Evolutionary conservation across 192 early-diverging fungal species (phyloP), one percentile per base, ranked within the genome.

Genomic region (Podila verticillata): DNA sequence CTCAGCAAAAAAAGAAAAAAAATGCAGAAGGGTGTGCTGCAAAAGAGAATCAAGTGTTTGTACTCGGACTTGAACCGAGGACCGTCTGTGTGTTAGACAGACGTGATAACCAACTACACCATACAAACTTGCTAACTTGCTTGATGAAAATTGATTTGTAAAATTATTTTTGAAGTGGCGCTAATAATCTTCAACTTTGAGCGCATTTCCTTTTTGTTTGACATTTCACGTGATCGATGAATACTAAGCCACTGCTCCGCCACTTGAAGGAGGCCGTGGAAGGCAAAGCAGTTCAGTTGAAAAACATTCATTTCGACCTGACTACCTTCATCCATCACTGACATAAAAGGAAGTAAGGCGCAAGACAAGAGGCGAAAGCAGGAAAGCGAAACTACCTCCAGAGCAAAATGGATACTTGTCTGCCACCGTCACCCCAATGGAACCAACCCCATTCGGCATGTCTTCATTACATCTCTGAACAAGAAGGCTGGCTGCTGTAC

Each of bases 11-110:
- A 36, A 36, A 36, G 7, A 36, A 36, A n/a, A 36, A 36, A 36
- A 8, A 36, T 36, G 32, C n/a, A 34, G 32, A 34, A 34, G 2
- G 32, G 32, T n/a, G n/a, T 47, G 7, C 7, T 47, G 48, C 48
- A 3, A 48, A 48, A 48, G 9, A 77, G 74, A 67, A 77, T 67
- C 67, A 67, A 70, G 63, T 77, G 74, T 77, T 67, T 77, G 74
- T 75, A 74, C 73, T 74, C 73, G 73, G 73, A 74, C 73, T 74
- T 63, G 73, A 74, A 74, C 73, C 73, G 73, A 77, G 74, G 74
- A 77, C 74, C 74, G 74, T 77, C 74, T 77, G 74, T 77, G 74
- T 77, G 74, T 77, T 77, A 77, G 74, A 77, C 74, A 75, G 74
- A 75, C 74, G 74, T 75, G 67, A 75, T 65, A 75, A 70, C 73